These are phyloP conservation scores for Cytospora schulzeri DNA, from an alignment of 2,329 filamentous ascomycete species.

Conservation along the genomic window DNA sequence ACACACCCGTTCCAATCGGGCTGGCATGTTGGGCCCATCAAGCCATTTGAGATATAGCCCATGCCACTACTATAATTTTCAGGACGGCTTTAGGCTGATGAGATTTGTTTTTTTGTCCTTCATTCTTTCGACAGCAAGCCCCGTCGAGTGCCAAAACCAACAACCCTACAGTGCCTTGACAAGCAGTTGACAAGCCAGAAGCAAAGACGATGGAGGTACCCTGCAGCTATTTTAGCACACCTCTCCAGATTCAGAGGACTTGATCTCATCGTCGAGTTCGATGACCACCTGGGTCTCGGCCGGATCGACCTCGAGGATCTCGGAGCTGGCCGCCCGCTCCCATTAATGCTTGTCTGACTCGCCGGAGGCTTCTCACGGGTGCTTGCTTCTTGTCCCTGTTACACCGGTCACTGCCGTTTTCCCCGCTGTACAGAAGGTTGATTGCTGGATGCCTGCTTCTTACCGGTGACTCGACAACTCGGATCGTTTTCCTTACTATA, in stretches of 20 bases:
- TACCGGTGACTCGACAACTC: not conserved
- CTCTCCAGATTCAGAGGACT: not conserved
- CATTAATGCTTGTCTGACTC: not conserved
- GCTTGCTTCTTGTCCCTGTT: constrained; percentile 6
- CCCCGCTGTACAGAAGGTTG: not conserved
- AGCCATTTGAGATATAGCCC: not conserved
- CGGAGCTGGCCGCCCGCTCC: not conserved
- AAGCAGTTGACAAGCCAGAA: not conserved
- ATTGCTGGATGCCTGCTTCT: not conserved
- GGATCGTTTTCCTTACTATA: constrained; percentile 1
- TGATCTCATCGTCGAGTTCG: not conserved
- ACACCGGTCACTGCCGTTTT: constrained; percentile 1
- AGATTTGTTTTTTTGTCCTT: not conserved
- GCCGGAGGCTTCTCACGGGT: constrained; percentile 4
- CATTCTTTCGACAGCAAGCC: not conserved
- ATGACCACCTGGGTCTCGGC: not conserved
- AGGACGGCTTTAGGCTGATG: not conserved
- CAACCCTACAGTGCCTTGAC: not conserved
- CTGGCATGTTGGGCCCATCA: not conserved
- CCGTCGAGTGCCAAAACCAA: not conserved
- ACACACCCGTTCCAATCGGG: too few relatives aligned
- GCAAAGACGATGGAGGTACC: not conserved
- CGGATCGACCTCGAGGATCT: not conserved
- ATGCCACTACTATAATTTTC: not conserved
- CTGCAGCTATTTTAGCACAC: not conserved